phyloP scores from a whole-genome alignment of 2,329 filamentous ascomycete species.

The Ophiostoma piceae region DNA sequence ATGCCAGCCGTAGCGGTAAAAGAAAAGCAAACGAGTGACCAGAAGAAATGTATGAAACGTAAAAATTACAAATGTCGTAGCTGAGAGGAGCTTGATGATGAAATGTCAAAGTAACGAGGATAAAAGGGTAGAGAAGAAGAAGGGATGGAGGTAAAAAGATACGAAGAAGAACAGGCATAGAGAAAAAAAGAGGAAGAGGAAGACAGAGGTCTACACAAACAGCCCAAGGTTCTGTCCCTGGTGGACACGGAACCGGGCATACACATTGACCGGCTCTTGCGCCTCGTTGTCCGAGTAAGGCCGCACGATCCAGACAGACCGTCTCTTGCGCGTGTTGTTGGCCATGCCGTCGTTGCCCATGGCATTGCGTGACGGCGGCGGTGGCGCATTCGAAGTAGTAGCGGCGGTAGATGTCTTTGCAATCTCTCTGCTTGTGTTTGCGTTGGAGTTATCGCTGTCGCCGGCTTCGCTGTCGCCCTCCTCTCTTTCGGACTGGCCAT shows the following conservation, averaged over 20 bases:
- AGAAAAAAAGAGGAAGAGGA: neutral
- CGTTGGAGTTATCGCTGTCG: constrained; percentile 25
- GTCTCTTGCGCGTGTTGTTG: constrained; percentile 24
- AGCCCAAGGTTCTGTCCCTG: constrained; percentile 28
- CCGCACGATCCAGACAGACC: constrained; percentile 33
- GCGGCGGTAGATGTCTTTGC: constrained; percentile 9
- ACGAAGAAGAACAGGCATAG: neutral
- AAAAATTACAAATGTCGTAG: neutral
- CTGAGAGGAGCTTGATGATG: neutral
- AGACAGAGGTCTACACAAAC: constrained; percentile 27
- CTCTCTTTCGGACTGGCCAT: neutral
- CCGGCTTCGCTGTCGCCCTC: neutral
- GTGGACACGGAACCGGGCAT: constrained; percentile 29
- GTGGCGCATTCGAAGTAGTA: neutral
- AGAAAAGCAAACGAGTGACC: neutral
- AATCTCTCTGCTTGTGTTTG: constrained; percentile 19
- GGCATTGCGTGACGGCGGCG: neutral
- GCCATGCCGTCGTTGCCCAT: constrained; percentile 17
- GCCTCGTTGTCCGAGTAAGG: constrained; percentile 29
- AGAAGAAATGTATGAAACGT: neutral
- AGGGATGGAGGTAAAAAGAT: neutral
- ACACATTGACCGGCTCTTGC: constrained; percentile 29
- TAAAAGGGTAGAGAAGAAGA: no score
- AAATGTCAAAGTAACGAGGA: no score
- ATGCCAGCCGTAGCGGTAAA: neutral